Conservation (phyloP, 2,329 filamentous ascomycete genomes). For the Cladosporium sp. region DNA sequence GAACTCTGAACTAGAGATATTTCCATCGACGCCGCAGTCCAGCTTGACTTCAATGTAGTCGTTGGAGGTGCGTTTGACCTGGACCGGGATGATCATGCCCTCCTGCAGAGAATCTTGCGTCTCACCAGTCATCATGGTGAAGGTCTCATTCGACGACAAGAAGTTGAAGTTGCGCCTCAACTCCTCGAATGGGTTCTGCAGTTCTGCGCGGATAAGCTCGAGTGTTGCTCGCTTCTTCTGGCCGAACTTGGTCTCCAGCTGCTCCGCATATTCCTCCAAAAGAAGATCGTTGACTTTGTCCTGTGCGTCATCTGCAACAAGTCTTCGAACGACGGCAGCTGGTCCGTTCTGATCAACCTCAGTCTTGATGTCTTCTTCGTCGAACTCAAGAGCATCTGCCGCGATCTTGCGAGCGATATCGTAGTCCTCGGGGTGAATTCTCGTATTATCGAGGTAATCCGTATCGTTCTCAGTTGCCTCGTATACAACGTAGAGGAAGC, state of each 20-base stretch:
- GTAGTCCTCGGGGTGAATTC: slow-evolving; percentile 97
- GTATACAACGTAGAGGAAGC: slow-evolving; percentile 87
- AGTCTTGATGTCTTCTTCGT: slow-evolving; percentile 96
- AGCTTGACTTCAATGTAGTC: slow-evolving; percentile 92
- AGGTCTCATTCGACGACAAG: slow-evolving; percentile 72
- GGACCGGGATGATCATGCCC: slow-evolving; percentile 89
- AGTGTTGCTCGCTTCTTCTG: slow-evolving; percentile 93
- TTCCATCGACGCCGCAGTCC: slow-evolving; percentile 89
- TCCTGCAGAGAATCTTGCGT: slow-evolving; percentile 77
- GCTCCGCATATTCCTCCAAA: slow-evolving; percentile 93
- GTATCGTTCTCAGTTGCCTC: slow-evolving; percentile 72
- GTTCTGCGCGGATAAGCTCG: slow-evolving; percentile 90
- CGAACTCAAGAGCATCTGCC: slow-evolving; percentile 89
- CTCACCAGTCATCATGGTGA: slow-evolving; percentile 95
- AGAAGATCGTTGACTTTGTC: slow-evolving; percentile 96
- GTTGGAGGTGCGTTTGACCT: slow-evolving; percentile 81
- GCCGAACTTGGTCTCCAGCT: slow-evolving; percentile 87
- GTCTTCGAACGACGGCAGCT: slow-evolving; percentile 85
- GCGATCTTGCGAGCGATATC: slow-evolving; percentile 98
- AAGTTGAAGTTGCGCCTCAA: slow-evolving; percentile 74
- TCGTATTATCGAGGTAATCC: slow-evolving; percentile 93
- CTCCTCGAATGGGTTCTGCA: slow-evolving; percentile 92
- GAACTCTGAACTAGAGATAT: slow-evolving; percentile 77
- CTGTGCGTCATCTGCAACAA: slow-evolving; percentile 91
- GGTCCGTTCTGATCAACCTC: slow-evolving; percentile 87